Percentiles rank a stretch among this genome's conserved stretches.
These are phyloP conservation scores for Trypanosoma brucei DNA, from an alignment of 208 protist species.

Conservation along the genomic window DNA sequence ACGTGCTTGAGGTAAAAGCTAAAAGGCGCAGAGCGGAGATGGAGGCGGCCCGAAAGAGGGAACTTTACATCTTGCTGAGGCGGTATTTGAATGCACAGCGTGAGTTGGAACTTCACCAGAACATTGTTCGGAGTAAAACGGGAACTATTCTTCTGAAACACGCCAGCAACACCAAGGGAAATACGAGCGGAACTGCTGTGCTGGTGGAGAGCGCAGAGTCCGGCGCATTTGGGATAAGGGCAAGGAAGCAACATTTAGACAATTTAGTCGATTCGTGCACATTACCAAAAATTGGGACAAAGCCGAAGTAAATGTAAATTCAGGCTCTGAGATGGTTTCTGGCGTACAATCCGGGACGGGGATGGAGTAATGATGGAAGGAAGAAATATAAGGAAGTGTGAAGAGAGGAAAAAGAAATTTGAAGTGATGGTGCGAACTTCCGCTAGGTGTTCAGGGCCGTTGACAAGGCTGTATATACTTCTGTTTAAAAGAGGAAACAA, in stretches of 20 bases:
- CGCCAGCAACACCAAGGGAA: constrained; percentile 76
- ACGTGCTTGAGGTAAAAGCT: constrained; percentile 66
- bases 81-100: constrained; percentile 84
- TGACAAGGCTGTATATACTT: too few relatives aligned
- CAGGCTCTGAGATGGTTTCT: too few relatives aligned
- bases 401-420: too few relatives aligned
- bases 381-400: too few relatives aligned
- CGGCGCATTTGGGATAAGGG: constrained; percentile 69
- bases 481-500: too few relatives aligned
- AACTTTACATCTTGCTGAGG: constrained; percentile 84
- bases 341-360: too few relatives aligned
- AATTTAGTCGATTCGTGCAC: constrained; percentile 15
- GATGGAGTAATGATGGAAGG: too few relatives aligned
- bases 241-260: constrained; percentile 52
- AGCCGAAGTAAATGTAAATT: not conserved
- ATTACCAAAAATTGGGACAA: constrained; percentile 4
- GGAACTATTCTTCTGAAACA: constrained; percentile 84
- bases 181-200: constrained; percentile 65
- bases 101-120: constrained; percentile 81
- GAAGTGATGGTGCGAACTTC: too few relatives aligned
- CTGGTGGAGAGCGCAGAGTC: constrained; percentile 68
- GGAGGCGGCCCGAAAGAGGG: constrained; percentile 74
- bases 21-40: constrained; percentile 68
- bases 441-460: too few relatives aligned
- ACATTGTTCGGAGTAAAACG: constrained; percentile 85